Percentiles rank a stretch among this genome's conserved stretches.
These are phyloP conservation scores for Annona squamosa DNA, from an alignment of 164 flowering plant species.

Conservation along the genomic window DNA sequence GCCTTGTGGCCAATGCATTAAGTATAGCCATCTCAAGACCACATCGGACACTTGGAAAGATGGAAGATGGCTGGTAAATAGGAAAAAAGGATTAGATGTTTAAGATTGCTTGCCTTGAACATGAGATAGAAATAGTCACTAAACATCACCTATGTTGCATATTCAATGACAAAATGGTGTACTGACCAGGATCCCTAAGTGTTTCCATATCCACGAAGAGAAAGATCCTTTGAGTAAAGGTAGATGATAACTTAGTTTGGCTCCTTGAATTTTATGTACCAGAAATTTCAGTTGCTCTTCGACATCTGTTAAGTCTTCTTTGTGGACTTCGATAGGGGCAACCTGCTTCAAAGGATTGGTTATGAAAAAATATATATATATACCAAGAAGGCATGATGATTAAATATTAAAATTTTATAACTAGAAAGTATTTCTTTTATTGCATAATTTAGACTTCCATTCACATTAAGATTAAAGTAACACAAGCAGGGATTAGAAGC, in stretches of 20 bases:
- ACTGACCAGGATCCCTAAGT: conserved; percentile 63
- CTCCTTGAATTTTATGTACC: conserved; percentile 53
- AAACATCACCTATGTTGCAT: not conserved
- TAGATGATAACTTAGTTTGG: conserved; percentile 33
- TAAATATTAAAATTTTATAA: too few relatives aligned
- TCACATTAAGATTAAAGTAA: not conserved
- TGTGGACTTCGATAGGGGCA: conserved; percentile 72
- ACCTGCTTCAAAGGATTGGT: conserved; percentile 36
- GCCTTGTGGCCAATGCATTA: conserved; percentile 63
- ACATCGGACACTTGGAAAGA: conserved; percentile 90
- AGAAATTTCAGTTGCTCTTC: conserved; percentile 81
- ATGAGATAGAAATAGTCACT: not conserved
- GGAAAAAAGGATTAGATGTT: not conserved
- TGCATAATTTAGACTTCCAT: not conserved
- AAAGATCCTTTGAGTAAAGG: conserved; percentile 63
- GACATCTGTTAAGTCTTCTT: conserved; percentile 58
- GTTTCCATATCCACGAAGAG: conserved; percentile 74
- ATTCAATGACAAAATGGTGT: not conserved
- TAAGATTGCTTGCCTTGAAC: not conserved
- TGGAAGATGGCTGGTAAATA: conserved; percentile 49
- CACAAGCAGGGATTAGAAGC: not conserved
- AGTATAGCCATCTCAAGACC: conserved; percentile 95
- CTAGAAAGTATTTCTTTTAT: not conserved
- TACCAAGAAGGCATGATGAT: too few relatives aligned
- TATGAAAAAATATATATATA: not conserved